These are phyloP conservation scores for Rhizophagus clarus DNA, from an alignment of 192 early-diverging fungal genomes.

Conservation along the genomic window DNA sequence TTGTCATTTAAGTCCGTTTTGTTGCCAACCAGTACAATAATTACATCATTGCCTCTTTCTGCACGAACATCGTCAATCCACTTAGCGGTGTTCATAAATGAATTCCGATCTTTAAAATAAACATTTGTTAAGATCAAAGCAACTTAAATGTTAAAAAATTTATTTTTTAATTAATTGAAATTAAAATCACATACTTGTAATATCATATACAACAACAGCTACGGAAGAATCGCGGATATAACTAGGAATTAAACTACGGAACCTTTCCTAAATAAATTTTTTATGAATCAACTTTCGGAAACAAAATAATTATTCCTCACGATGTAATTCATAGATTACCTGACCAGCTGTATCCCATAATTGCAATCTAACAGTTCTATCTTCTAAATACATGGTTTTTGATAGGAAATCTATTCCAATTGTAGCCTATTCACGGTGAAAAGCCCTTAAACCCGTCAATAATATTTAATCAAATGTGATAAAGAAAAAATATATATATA, in stretches of 20 bases:
- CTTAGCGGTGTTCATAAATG: constrained; percentile 95
- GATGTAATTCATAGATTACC: constrained; percentile 40
- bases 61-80: constrained; percentile 99
- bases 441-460: constrained; percentile 98
- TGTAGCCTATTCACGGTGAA: constrained; percentile 88
- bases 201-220: constrained; percentile 96
- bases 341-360: constrained; percentile 99
- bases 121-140: not conserved
- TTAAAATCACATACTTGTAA: constrained; percentile 72
- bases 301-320: too few species aligned
- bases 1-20: constrained; percentile 98
- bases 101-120: constrained; percentile 74
- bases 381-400: constrained; percentile 99
- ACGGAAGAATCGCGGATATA: constrained; percentile 99
- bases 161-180: not conserved
- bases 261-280: constrained; percentile 74
- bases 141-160: not conserved
- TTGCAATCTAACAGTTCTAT: constrained; percentile 96
- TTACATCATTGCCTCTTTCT: constrained; percentile 97
- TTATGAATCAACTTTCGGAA: too few species aligned
- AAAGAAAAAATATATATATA: constrained; percentile 35
- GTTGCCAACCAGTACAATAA: constrained; percentile 98
- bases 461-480: constrained; percentile 98
- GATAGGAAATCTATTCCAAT: constrained; percentile 99
- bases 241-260: constrained; percentile 94